Base-by-base conservation (phyloP, 2,329 filamentous ascomycete genomes). In the Pseudogymnoascus sp. region DNA sequence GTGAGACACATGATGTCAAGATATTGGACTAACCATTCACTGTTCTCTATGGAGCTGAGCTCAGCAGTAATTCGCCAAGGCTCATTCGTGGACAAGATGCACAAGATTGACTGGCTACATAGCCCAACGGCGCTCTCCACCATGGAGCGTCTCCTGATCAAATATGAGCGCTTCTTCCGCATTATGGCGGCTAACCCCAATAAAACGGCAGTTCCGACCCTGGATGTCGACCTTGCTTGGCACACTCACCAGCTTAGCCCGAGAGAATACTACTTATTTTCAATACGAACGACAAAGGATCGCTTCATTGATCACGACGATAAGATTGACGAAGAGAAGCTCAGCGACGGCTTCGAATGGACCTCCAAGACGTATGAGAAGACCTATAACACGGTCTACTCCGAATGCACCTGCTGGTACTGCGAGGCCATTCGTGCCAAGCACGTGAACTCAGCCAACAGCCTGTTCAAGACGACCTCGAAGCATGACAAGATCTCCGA, bases 281-380 rank as follows among this genome's bases (percentile, higher is more conserved):
- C 83, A 1, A 70, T 80, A 1, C 62, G 60, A 0, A 72, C 72
- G 22, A 80, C 79, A 5, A 70, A 69, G 0, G 64, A 64, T 1
- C 83, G 80, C 58, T 90, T 91, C 69, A 82, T 93, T 67, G 86
- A 92, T 70, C 91, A 95, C 70, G 88, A 94, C 72, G 91, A 95
- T 77, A 93, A 93, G 74, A 85, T 95, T 22, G 84, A 87, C 58
- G 87, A 92, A 69, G 77, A 76, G 12, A 80, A 79, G 58, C 80
- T 95, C 5, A 83, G 83, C 49, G 77, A 78, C 1, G 78, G 80
- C 4, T 94, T 94, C 69, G 84, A 86, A 70, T 90, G 84, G 82
- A 95, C 91, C 0, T 84, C 81, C 69, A 87, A 86, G 67, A 76
- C 73, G 0, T 95, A 93, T 71, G 83, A 90, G 67, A 82, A 84